Conservation (phyloP, 345 rosid species). For the Isatis tinctoria region DNA sequence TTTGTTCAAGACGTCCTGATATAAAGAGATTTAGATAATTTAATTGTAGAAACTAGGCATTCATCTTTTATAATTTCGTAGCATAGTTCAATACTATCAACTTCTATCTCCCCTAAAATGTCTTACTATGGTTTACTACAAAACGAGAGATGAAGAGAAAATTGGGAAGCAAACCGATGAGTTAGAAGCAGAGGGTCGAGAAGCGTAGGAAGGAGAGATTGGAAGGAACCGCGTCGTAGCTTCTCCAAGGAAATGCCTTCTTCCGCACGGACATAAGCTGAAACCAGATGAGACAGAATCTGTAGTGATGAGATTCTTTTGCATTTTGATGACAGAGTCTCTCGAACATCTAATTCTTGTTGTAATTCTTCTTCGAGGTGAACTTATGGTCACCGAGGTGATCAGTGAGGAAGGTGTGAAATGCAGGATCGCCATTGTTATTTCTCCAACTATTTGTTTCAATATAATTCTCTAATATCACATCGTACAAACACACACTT, state of each 20-base stretch:
- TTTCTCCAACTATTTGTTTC: neutral
- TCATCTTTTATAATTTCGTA: too few species aligned
- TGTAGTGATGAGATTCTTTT: neutral
- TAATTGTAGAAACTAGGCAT: too few species aligned
- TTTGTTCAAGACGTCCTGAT: slow-evolving; percentile 41
- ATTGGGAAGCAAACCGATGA: slow-evolving; percentile 34
- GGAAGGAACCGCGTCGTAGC: slow-evolving; percentile 45
- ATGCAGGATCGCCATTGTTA: neutral
- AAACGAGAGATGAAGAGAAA: too few species aligned
- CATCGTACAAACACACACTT: neutral
- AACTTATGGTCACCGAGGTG: neutral
- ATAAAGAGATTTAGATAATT: neutral
- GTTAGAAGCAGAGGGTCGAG: slow-evolving; percentile 19
- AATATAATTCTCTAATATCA: neutral
- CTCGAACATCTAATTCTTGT: neutral
- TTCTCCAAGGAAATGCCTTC: slow-evolving; percentile 48
- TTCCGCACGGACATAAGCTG: slow-evolving; percentile 45
- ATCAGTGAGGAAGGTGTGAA: neutral
- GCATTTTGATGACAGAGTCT: slow-evolving; percentile 4
- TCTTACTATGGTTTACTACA: too few species aligned
- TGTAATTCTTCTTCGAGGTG: neutral
- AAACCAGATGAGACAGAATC: slow-evolving; percentile 1
- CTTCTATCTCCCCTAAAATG: too few species aligned
- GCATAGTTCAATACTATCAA: too few species aligned
- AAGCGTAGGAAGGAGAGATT: slow-evolving; percentile 40